Conservation (phyloP, 2,329 filamentous ascomycete genomes). For the Penicillium sp. region DNA sequence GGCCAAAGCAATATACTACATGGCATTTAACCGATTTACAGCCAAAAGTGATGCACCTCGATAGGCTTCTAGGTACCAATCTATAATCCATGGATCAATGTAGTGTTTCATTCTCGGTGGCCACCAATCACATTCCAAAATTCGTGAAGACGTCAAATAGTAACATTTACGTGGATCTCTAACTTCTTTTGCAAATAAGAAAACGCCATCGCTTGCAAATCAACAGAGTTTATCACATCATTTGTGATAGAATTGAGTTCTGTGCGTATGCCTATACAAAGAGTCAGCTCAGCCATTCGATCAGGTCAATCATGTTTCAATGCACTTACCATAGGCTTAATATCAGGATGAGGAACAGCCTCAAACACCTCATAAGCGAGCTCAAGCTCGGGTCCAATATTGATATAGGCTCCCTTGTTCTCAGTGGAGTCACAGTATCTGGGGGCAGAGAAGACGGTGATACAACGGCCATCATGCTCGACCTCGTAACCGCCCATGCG, state of each 20-base stretch:
- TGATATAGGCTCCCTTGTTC: slow-evolving; percentile 98
- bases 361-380: slow-evolving; percentile 92
- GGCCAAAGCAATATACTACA: background rate
- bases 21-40: background rate
- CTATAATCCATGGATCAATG: background rate
- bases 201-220: slow-evolving; percentile 26
- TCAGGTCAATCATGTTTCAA: background rate
- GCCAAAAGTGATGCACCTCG: background rate
- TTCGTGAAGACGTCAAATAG: slow-evolving; percentile 1
- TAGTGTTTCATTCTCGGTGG: background rate
- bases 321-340: slow-evolving; percentile 75
- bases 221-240: slow-evolving; percentile 55
- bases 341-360: slow-evolving; percentile 91
- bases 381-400: slow-evolving; percentile 88
- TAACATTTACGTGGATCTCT: slow-evolving; percentile 10
- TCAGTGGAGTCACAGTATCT: slow-evolving; percentile 97
- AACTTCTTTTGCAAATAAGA: slow-evolving; percentile 23
- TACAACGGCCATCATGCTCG: slow-evolving; percentile 92
- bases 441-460: slow-evolving; percentile 97
- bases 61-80: background rate
- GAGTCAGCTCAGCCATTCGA: slow-evolving; percentile 1
- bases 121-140: background rate
- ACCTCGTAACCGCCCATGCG: slow-evolving; percentile 99
- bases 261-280: slow-evolving; percentile 71
- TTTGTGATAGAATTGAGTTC: slow-evolving; percentile 72